phyloP scores from a whole-genome alignment of 306 rosid genomes.

The Corylus heterophylla region DNA sequence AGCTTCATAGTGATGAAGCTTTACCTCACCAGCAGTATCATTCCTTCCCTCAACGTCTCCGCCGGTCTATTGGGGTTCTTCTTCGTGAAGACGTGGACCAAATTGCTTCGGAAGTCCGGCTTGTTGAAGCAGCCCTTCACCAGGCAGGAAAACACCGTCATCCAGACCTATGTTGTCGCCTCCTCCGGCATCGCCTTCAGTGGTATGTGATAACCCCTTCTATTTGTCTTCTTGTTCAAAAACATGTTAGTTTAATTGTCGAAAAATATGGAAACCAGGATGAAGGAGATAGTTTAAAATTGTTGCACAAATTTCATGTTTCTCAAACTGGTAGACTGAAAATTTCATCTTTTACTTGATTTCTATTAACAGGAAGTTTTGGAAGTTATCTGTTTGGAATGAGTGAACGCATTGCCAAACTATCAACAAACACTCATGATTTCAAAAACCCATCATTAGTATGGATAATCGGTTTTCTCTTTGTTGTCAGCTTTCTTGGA shows the following conservation, averaged over 20 bases:
- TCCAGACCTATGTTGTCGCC: constrained; percentile 62
- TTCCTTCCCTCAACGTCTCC: constrained; percentile 59
- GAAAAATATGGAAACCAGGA: too few species aligned
- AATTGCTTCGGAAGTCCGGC: constrained; percentile 41
- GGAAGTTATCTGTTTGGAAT: constrained; percentile 6
- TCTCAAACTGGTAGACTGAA: too few species aligned
- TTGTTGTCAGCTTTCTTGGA: constrained; percentile 17
- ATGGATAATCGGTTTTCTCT: constrained; percentile 20
- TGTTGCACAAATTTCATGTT: too few species aligned
- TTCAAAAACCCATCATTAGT: constrained; percentile 14
- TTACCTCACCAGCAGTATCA: constrained; percentile 57
- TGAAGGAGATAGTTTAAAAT: too few species aligned
- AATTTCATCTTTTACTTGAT: not conserved
- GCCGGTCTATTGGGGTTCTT: constrained; percentile 57
- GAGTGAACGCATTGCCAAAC: not conserved
- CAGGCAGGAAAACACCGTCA: constrained; percentile 62
- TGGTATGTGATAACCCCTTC: constrained; percentile 23
- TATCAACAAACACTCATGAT: not conserved
- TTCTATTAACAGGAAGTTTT: constrained; percentile 7
- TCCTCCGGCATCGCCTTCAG: constrained; percentile 65
- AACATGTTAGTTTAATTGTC: too few species aligned
- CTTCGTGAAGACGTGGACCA: constrained; percentile 54
- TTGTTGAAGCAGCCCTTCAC: constrained; percentile 52
- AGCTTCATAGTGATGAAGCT: constrained; percentile 59
- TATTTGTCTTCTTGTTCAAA: too few species aligned